Evolutionary conservation across 208 protist genomes (phyloP).

Genomic region (Trypanosoma congolense): DNA sequence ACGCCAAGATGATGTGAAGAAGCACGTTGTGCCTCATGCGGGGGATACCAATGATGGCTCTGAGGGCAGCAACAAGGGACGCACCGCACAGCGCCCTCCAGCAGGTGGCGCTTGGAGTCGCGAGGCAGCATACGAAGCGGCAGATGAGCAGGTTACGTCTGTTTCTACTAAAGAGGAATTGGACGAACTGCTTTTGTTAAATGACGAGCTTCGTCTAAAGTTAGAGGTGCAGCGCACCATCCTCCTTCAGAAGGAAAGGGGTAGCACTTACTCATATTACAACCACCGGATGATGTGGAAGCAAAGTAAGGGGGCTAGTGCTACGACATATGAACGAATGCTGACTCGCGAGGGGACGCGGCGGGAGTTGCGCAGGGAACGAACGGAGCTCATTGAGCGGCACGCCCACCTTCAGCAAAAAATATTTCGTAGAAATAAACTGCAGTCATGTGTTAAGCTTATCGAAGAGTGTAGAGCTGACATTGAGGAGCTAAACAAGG

Average conservation of each 20-base stretch:
- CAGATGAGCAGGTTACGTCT: conserved; percentile 1
- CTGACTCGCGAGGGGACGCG: conserved; percentile 30
- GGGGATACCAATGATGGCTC: neutral
- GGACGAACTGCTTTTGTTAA: conserved; percentile 12
- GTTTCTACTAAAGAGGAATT: conserved; percentile 22
- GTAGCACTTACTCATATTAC: neutral
- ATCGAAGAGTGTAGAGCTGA: conserved; percentile 48
- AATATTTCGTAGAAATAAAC: conserved; percentile 32
- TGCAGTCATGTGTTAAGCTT: conserved; percentile 37
- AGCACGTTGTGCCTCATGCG: neutral
- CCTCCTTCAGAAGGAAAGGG: conserved; percentile 2
- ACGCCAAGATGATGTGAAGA: neutral
- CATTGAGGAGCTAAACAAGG: conserved; percentile 41
- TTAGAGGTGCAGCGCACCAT: neutral
- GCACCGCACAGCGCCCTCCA: neutral
- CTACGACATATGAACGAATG: conserved; percentile 22
- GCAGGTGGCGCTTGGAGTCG: neutral
- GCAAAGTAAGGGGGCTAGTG: neutral
- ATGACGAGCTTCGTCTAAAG: conserved; percentile 19
- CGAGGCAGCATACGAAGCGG: neutral
- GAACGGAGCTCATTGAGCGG: conserved; percentile 32
- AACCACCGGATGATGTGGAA: neutral
- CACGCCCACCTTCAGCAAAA: conserved; percentile 40
- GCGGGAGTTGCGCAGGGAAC: conserved; percentile 45
- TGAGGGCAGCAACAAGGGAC: neutral